Conservation (phyloP, 371 early-diverging fungal genomes). For the Apophysomyces variabilis region DNA sequence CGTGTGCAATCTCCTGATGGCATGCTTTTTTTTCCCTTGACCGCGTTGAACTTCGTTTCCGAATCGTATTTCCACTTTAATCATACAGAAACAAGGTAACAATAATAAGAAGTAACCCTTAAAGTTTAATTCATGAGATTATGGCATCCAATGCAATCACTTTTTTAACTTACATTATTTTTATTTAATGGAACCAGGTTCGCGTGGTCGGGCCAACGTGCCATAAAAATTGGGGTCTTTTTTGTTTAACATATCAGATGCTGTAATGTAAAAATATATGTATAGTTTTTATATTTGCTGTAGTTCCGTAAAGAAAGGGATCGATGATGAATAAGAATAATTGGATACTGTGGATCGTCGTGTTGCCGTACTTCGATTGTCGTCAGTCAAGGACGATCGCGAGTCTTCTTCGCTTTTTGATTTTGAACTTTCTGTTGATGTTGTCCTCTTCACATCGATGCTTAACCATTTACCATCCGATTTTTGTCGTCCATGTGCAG, state of each 20-base stretch:
- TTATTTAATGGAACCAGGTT: too few species aligned
- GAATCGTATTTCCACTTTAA: too few species aligned
- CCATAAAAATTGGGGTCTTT: too few species aligned
- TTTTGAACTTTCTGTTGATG: background rate
- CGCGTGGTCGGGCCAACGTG: too few species aligned
- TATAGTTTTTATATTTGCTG: slow-evolving; percentile 2
- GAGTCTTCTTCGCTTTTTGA: background rate
- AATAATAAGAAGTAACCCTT: too few species aligned
- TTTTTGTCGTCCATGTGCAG: background rate
- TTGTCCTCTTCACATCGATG: slow-evolving; percentile 3
- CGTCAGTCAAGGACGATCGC: background rate
- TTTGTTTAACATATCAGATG: background rate
- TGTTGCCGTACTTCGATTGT: background rate
- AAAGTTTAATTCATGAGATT: too few species aligned
- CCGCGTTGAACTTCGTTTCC: too few species aligned
- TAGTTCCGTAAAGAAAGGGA: slow-evolving; percentile 6
- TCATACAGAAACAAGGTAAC: too few species aligned
- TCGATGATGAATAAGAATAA: slow-evolving; percentile 6
- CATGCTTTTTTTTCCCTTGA: slow-evolving; percentile 2
- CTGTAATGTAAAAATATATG: background rate
- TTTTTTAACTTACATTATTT: too few species aligned
- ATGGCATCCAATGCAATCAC: too few species aligned
- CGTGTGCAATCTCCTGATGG: background rate
- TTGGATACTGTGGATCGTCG: background rate
- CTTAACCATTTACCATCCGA: slow-evolving; percentile 1